Percentiles rank a stretch among this genome's conserved stretches.
Evolutionary conservation across 2,329 filamentous ascomycete species (phyloP).

Genomic region (Fusarium sp.): DNA sequence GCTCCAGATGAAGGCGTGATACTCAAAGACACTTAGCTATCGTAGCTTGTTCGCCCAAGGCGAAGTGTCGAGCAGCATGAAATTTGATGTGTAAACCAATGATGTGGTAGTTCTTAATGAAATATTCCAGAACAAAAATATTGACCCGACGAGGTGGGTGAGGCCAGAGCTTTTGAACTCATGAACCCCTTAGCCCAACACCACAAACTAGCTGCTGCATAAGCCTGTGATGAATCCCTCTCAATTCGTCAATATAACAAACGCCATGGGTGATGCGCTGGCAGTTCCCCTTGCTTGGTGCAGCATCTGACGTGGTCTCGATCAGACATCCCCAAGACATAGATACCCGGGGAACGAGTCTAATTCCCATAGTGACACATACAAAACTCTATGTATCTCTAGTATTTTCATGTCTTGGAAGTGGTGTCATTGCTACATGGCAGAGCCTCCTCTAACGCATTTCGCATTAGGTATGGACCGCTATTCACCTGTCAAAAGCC

Average conservation of each 20-base stretch:
- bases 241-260: conserved; percentile 1
- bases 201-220: not conserved
- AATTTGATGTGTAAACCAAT: not conserved
- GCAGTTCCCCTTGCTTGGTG: not conserved
- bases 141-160: conserved; percentile 7
- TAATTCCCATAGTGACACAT: not conserved
- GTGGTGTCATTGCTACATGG: conserved; percentile 23
- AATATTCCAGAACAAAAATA: not conserved
- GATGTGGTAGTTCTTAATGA: not conserved
- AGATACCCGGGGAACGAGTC: not conserved
- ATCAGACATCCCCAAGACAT: conserved; percentile 9
- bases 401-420: not conserved
- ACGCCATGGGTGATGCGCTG: conserved; percentile 4
- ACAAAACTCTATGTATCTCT: not conserved
- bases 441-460: conserved; percentile 34
- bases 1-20: not conserved
- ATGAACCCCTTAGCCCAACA: not conserved
- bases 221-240: not conserved
- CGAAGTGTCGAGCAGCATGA: not conserved
- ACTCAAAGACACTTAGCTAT: not conserved
- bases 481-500: conserved; percentile 6
- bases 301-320: not conserved
- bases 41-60: not conserved
- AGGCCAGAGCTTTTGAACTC: conserved; percentile 22
- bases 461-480: conserved; percentile 26